These are phyloP conservation scores for Neurospora tetraspora DNA, from an alignment of 495 filamentous ascomycete species.

Conservation along the genomic window DNA sequence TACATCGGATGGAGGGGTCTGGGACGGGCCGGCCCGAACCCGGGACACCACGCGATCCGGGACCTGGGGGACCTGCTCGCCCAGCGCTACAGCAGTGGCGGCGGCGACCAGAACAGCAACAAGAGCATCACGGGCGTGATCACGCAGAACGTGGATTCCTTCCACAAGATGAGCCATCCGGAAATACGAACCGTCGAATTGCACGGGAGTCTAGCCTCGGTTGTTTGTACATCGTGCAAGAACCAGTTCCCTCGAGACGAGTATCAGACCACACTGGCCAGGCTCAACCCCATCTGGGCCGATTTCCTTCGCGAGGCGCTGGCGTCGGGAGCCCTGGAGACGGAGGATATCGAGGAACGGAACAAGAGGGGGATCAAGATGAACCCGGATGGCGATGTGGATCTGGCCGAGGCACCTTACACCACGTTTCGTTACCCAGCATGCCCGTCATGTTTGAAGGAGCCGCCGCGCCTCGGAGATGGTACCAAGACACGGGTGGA, in stretches of 20 bases:
- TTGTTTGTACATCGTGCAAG: slow-evolving; percentile 72
- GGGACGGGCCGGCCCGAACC: slow-evolving; percentile 67
- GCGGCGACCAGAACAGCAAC: background rate
- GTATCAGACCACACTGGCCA: slow-evolving; percentile 68
- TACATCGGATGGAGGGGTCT: slow-evolving; percentile 87
- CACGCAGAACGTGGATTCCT: slow-evolving; percentile 96
- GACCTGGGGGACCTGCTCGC: slow-evolving; percentile 48
- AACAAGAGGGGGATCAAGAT: slow-evolving; percentile 60
- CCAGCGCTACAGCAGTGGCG: background rate
- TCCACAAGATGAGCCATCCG: slow-evolving; percentile 73
- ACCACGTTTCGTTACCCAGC: slow-evolving; percentile 84
- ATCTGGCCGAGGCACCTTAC: slow-evolving; percentile 80
- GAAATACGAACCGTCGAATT: slow-evolving; percentile 67
- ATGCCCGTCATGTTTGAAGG: slow-evolving; percentile 67
- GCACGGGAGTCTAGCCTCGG: slow-evolving; percentile 77
- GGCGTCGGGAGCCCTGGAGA: slow-evolving; percentile 61
- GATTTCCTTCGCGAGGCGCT: slow-evolving; percentile 62
- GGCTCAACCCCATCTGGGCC: slow-evolving; percentile 80
- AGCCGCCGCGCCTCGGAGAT: slow-evolving; percentile 51
- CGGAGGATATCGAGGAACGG: slow-evolving; percentile 64
- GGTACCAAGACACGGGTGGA: slow-evolving; percentile 50
- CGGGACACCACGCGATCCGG: slow-evolving; percentile 65
- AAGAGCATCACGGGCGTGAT: slow-evolving; percentile 69
- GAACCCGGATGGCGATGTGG: slow-evolving; percentile 92
- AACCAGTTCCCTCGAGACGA: slow-evolving; percentile 53